Evolutionary conservation across 768 basidiomycete species (phyloP), one percentile per base, ranked within the genome.

Genomic region (Omphalotus guepiniiformis): DNA sequence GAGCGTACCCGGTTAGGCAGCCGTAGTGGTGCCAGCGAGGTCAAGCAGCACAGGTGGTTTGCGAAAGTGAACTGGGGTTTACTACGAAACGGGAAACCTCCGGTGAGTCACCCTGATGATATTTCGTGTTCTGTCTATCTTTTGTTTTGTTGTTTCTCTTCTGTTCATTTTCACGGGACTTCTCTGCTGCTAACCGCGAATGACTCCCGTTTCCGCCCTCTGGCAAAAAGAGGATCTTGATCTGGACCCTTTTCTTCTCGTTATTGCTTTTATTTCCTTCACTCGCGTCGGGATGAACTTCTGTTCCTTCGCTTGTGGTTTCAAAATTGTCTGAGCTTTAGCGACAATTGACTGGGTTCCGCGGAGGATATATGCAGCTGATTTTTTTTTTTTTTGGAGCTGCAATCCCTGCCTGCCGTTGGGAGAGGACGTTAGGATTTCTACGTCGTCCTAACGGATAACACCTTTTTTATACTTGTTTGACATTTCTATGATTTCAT

Each of bases 11-110:
- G 96, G 52, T 66, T 98, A 29, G 96, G 96, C 37, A 92, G 91
- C 66, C 84, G 79, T 67, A 92, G 84, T 56, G 96, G 96, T 22
- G 96, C 96, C 48, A 95, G 93, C 62, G 96, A 99, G 68, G 93
- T 99, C 58, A 99, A 98, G 72, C 85, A 89, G 49, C 96, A 98
- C 78, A 93, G 91, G 64, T 99, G 96, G 96, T 99, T 99, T 72
- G 71, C 74, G 23, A 93, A 92, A 58, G 83, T 95, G 62, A 94
- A 92, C 69, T 99, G 95, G 96, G 96, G 95, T 19, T 73, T 99
- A 47, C 69, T 99, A 62, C 78, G 96, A 56, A 88, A 98, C 67
- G 85, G 82, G 56, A 83, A 83, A 61, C 96, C 96, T 45, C 96
- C 96, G 71, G 91, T 94, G 67, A 59, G 91, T 71, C n/a, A n/a